phyloP scores from a whole-genome alignment of 305 asterid species.

The Rubia balearica region DNA sequence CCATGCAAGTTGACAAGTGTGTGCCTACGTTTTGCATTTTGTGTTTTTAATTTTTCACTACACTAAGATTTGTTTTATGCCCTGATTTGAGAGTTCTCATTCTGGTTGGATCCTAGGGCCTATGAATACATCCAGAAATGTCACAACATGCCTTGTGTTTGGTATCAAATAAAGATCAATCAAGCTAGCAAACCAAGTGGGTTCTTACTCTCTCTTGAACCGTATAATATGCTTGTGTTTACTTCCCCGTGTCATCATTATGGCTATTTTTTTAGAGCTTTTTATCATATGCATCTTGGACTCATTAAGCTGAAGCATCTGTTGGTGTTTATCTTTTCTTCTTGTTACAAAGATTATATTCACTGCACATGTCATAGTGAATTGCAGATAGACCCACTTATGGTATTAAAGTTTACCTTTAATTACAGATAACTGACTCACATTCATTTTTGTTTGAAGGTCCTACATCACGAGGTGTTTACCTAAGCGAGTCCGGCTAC shows the following conservation, averaged over 20 bases:
- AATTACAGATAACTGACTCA: constrained; percentile 19
- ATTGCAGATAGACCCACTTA: background rate
- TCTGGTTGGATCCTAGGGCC: constrained; percentile 60
- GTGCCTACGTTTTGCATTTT: constrained; percentile 25
- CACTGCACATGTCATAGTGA: background rate
- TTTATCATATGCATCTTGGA: background rate
- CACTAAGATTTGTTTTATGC: constrained; percentile 15
- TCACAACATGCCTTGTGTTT: constrained; percentile 51
- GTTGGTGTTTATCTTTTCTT: background rate
- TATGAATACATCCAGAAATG: constrained; percentile 75
- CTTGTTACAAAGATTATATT: background rate
- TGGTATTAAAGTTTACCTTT: constrained; percentile 1
- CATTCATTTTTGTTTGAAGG: constrained; percentile 40
- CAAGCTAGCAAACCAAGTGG: constrained; percentile 74
- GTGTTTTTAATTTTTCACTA: constrained; percentile 12
- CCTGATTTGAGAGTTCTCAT: constrained; percentile 22
- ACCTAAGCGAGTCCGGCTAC: constrained; percentile 72
- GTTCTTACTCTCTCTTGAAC: constrained; percentile 11
- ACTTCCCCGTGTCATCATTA: no score
- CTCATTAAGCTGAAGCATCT: background rate
- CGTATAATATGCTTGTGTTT: background rate
- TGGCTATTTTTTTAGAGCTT: no score
- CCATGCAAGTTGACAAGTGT: constrained; percentile 97
- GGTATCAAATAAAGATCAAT: constrained; percentile 70
- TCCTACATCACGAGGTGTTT: constrained; percentile 81